Evolutionary conservation across 2,329 filamentous ascomycete species (phyloP).

Genomic region (Annulohypoxylon truncatum): DNA sequence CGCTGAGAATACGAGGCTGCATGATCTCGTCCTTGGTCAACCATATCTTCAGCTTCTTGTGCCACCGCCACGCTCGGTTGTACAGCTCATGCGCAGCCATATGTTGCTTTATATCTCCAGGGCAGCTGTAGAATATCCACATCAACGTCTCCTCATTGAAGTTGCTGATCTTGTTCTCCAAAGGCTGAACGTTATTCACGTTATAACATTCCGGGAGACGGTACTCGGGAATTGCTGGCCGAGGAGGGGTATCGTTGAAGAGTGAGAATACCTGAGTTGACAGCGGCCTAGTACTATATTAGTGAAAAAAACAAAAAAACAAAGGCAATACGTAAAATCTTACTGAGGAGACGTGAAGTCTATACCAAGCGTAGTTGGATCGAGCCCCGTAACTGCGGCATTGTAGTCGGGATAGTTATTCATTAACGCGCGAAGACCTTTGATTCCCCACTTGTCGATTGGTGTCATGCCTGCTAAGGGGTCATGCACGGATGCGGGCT

Average conservation of each 20-base stretch:
- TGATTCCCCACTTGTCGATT: slow-evolving; percentile 73
- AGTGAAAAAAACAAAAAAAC: slow-evolving; percentile 9
- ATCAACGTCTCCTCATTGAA: slow-evolving; percentile 77
- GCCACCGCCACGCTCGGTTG: slow-evolving; percentile 74
- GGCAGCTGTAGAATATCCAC: slow-evolving; percentile 77
- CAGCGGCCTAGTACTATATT: slow-evolving; percentile 57
- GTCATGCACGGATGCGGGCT: slow-evolving; percentile 61
- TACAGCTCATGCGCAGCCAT: slow-evolving; percentile 73
- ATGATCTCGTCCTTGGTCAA: slow-evolving; percentile 75
- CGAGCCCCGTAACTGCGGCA: slow-evolving; percentile 69
- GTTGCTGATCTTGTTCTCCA: slow-evolving; percentile 73
- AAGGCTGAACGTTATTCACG: slow-evolving; percentile 73
- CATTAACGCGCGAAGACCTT: slow-evolving; percentile 72
- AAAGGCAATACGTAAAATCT: slow-evolving; percentile 46
- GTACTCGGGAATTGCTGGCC: slow-evolving; percentile 67
- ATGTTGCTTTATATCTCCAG: slow-evolving; percentile 71
- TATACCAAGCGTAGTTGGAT: slow-evolving; percentile 67
- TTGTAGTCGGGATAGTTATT: slow-evolving; percentile 73
- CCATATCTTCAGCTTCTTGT: slow-evolving; percentile 75
- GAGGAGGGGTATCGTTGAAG: slow-evolving; percentile 69
- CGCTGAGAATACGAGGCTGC: slow-evolving; percentile 69
- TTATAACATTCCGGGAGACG: slow-evolving; percentile 74
- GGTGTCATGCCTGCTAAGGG: slow-evolving; percentile 71
- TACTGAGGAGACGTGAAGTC: slow-evolving; percentile 70
- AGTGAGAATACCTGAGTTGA: slow-evolving; percentile 71